A percentile compares a stretch with the other conserved stretches of the same genome.
Evolutionary conservation across 1,284 basidiomycete species (phyloP).

Genomic region (Heterobasidion annosum): DNA sequence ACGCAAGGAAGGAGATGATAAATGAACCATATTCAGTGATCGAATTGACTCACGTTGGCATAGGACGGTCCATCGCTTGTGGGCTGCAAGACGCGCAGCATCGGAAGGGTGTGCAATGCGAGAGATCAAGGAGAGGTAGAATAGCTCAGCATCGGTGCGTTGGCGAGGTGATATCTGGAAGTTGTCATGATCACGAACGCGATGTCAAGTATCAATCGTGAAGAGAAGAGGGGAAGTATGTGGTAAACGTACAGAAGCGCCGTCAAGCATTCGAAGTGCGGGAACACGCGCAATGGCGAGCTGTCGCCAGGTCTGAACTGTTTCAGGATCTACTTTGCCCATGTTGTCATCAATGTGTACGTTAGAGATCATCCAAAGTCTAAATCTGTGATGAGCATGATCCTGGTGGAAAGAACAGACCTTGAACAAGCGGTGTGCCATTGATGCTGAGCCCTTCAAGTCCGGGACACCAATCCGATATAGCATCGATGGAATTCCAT

Average conservation of each 20-base stretch:
- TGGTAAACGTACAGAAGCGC: slow-evolving; percentile 42
- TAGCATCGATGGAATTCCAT: slow-evolving; percentile 67
- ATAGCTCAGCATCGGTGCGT: slow-evolving; percentile 80
- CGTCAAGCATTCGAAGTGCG: slow-evolving; percentile 58
- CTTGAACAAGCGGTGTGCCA: slow-evolving; percentile 54
- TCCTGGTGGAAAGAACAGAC: slow-evolving; percentile 18
- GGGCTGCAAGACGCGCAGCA: slow-evolving; percentile 33
- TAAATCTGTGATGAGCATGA: neutral
- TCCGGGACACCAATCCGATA: slow-evolving; percentile 57
- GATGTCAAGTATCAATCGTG: too few species aligned
- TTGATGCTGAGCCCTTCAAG: slow-evolving; percentile 50
- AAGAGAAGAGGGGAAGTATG: neutral
- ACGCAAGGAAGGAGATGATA: neutral
- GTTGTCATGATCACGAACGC: too few species aligned
- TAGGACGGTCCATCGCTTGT: slow-evolving; percentile 57
- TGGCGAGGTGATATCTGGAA: slow-evolving; percentile 61
- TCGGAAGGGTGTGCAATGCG: slow-evolving; percentile 34
- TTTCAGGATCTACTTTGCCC: slow-evolving; percentile 26
- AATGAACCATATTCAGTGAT: neutral
- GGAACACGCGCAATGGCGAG: slow-evolving; percentile 70
- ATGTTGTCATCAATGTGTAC: neutral
- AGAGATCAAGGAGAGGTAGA: slow-evolving; percentile 64
- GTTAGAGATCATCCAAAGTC: neutral
- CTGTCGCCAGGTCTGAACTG: slow-evolving; percentile 41
- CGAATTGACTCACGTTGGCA: slow-evolving; percentile 46